These are phyloP conservation scores for Ophiostoma sp. DNA, from an alignment of 2,329 filamentous ascomycete genomes.

Conservation along the genomic window DNA sequence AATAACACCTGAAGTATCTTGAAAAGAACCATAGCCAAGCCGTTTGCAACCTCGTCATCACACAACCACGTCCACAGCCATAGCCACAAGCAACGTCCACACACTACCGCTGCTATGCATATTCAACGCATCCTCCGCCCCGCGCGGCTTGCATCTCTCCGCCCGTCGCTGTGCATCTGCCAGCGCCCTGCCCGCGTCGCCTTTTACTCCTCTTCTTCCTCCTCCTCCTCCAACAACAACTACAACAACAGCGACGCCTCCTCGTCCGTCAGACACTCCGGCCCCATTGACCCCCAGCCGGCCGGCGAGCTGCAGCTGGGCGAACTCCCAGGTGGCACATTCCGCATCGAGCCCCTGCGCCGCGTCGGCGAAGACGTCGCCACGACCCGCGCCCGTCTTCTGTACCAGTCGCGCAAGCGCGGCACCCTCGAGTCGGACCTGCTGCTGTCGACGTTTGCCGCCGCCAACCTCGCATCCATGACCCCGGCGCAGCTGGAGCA, in stretches of 20 bases:
- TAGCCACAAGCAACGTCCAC: background rate
- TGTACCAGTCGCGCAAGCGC: conserved; percentile 90
- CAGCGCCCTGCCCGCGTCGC: conserved; percentile 2
- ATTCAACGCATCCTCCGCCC: conserved; percentile 22
- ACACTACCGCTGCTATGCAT: conserved; percentile 17
- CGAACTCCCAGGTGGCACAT: conserved; percentile 79
- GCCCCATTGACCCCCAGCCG: conserved; percentile 32
- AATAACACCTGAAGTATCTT: background rate
- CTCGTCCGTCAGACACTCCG: conserved; percentile 22
- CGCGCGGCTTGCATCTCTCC: conserved; percentile 27
- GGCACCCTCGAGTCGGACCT: conserved; percentile 95
- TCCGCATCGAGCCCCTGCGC: conserved; percentile 84
- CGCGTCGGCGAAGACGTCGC: conserved; percentile 74
- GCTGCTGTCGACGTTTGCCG: conserved; percentile 90
- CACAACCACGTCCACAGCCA: background rate
- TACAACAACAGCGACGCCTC: background rate
- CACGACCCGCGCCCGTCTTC: conserved; percentile 83
- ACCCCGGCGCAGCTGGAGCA: conserved; percentile 65
- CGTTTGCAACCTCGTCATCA: background rate
- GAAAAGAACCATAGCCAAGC: background rate
- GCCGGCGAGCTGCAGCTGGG: conserved; percentile 66
- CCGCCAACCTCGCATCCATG: conserved; percentile 71
- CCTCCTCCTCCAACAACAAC: conserved; percentile 3
- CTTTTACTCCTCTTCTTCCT: conserved; percentile 6
- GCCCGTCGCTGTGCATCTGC: conserved; percentile 15